A percentile compares a stretch with the other conserved stretches of the same genome.
Conservation (phyloP, 2,329 filamentous ascomycete species). For the Trichophyton verrucosum region DNA sequence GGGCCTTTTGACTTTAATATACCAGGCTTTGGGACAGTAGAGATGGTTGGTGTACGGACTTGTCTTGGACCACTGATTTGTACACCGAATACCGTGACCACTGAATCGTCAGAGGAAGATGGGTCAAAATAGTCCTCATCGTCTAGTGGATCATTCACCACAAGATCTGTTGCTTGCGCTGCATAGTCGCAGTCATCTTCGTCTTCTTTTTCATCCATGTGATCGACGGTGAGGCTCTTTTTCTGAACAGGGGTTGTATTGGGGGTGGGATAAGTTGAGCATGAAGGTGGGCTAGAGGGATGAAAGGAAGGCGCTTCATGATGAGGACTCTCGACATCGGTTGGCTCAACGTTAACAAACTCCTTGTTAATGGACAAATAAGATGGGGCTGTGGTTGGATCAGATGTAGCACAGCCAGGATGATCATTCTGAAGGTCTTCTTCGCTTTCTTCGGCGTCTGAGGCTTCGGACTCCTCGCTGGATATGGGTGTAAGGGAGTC, state of each 20-base stretch:
- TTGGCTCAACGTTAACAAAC: background rate
- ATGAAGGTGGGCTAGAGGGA: background rate
- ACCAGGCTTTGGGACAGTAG: background rate
- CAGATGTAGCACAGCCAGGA: background rate
- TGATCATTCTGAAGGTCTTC: background rate
- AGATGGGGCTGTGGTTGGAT: background rate
- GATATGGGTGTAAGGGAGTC: background rate
- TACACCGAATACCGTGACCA: no score
- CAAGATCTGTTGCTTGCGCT: background rate
- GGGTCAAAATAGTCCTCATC: background rate
- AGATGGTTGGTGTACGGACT: background rate
- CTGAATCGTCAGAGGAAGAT: background rate
- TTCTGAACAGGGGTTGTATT: background rate
- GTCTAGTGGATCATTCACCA: background rate
- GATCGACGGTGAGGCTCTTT: background rate
- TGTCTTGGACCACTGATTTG: background rate
- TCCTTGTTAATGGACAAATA: background rate
- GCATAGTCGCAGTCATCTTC: background rate
- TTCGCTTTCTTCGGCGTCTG: background rate
- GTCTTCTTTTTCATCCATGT: background rate
- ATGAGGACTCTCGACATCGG: background rate
- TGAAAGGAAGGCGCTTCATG: background rate
- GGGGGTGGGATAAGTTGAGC: background rate
- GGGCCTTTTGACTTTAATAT: background rate
- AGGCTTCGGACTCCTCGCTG: background rate